Conservation (phyloP, 1,284 basidiomycete species). For the Trichosporon ovoides region DNA sequence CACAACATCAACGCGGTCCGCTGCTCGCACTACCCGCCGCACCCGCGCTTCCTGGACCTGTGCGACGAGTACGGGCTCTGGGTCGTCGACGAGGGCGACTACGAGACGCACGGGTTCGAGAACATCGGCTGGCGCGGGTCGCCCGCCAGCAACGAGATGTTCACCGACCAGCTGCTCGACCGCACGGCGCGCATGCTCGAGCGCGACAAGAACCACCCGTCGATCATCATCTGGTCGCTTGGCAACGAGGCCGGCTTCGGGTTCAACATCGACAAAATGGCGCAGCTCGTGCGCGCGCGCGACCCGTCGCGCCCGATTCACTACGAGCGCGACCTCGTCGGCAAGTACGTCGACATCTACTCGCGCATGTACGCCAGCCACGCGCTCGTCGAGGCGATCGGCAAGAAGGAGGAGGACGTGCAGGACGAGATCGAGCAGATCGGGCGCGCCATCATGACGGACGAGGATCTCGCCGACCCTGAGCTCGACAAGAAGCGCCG, state of each 20-base stretch:
- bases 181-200: slow-evolving; percentile 23
- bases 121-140: slow-evolving; percentile 17
- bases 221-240: slow-evolving; percentile 27
- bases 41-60: slow-evolving; percentile 23
- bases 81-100: slow-evolving; percentile 31
- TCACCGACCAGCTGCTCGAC: slow-evolving; percentile 19
- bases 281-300: slow-evolving; percentile 15
- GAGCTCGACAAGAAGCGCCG: slow-evolving; percentile 14
- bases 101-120: slow-evolving; percentile 28
- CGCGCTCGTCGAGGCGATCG: slow-evolving; percentile 19
- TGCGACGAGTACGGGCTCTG: slow-evolving; percentile 30
- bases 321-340: slow-evolving; percentile 24
- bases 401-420: slow-evolving; percentile 9
- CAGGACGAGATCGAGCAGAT: slow-evolving; percentile 21
- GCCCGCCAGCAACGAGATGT: slow-evolving; percentile 14
- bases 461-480: slow-evolving; percentile 10
- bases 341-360: slow-evolving; percentile 23
- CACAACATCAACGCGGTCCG: slow-evolving; percentile 32
- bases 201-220: slow-evolving; percentile 31
- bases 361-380: slow-evolving; percentile 24
- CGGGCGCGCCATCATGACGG: slow-evolving; percentile 10
- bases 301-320: slow-evolving; percentile 23
- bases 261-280: slow-evolving; percentile 23
- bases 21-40: slow-evolving; percentile 24
- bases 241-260: slow-evolving; percentile 28